Conservation (phyloP, 2,329 filamentous ascomycete genomes). For the Diaporthe destruens region DNA sequence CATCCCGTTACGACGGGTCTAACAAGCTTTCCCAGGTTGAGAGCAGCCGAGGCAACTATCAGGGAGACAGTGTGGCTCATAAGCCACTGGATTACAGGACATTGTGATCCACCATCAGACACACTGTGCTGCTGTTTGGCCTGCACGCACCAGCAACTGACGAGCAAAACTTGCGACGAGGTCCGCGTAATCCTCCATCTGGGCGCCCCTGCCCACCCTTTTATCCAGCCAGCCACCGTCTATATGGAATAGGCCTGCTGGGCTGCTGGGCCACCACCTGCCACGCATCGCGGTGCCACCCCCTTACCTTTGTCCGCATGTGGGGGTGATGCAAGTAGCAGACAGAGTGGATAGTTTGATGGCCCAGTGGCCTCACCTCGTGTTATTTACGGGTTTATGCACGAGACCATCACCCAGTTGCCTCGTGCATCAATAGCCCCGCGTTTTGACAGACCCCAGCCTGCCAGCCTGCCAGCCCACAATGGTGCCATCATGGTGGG, state of each 20-base stretch:
- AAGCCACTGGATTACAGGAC: no score
- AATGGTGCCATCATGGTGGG: background rate
- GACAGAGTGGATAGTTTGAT: background rate
- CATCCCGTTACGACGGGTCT: conserved; percentile 17
- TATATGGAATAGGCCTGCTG: no score
- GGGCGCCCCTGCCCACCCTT: conserved; percentile 12
- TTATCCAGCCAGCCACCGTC: conserved; percentile 9
- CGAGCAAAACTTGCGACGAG: conserved; percentile 17
- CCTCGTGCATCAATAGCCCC: conserved; percentile 10
- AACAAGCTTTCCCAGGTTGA: conserved; percentile 18
- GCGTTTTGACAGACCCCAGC: background rate
- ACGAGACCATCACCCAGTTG: conserved; percentile 23
- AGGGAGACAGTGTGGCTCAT: background rate
- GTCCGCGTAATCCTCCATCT: conserved; percentile 25
- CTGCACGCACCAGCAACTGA: background rate
- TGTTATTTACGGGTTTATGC: conserved; percentile 29
- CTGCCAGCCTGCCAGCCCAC: background rate
- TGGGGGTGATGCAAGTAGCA: background rate
- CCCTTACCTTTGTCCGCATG: conserved; percentile 14
- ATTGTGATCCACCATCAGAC: fast-evolving
- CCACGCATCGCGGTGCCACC: background rate
- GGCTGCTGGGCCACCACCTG: background rate
- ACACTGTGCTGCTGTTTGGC: conserved; percentile 18
- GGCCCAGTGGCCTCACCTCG: conserved; percentile 18
- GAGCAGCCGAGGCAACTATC: conserved; percentile 15